These are phyloP conservation scores for Catharanthus roseus DNA, from an alignment of 257 asterid species.

Conservation along the genomic window DNA sequence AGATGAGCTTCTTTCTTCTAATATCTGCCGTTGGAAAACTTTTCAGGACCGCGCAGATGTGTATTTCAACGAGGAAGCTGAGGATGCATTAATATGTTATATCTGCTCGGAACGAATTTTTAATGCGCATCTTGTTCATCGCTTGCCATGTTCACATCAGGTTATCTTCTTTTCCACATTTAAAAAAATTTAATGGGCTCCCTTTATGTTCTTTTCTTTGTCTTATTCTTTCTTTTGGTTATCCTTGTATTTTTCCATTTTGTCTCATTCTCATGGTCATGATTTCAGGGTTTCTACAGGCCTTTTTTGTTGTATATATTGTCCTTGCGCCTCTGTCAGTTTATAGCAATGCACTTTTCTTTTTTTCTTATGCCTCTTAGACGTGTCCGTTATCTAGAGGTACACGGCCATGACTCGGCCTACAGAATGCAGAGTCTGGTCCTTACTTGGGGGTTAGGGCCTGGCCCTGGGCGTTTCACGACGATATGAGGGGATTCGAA, in stretches of 20 bases:
- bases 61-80: neutral
- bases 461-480: too few species aligned
- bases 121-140: slow-evolving; percentile 4
- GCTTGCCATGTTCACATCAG: slow-evolving; percentile 19
- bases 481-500: too few species aligned
- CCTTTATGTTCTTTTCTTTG: too few species aligned
- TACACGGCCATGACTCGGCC: too few species aligned
- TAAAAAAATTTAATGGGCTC: neutral
- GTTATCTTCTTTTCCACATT: slow-evolving; percentile 2
- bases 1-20: neutral
- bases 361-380: too few species aligned
- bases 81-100: neutral
- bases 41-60: neutral
- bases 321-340: too few species aligned
- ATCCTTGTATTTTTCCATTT: neutral
- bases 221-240: neutral
- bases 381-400: too few species aligned
- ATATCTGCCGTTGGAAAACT: neutral
- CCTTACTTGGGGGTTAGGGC: too few species aligned
- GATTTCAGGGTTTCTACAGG: too few species aligned
- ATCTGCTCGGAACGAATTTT: slow-evolving; percentile 10
- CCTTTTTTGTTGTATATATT: too few species aligned
- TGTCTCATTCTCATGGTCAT: neutral
- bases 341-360: too few species aligned
- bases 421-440: too few species aligned